Percentiles rank a stretch among this genome's conserved stretches.
phyloP scores from a whole-genome alignment of 345 rosid genomes.

The Corymbia maculata region DNA sequence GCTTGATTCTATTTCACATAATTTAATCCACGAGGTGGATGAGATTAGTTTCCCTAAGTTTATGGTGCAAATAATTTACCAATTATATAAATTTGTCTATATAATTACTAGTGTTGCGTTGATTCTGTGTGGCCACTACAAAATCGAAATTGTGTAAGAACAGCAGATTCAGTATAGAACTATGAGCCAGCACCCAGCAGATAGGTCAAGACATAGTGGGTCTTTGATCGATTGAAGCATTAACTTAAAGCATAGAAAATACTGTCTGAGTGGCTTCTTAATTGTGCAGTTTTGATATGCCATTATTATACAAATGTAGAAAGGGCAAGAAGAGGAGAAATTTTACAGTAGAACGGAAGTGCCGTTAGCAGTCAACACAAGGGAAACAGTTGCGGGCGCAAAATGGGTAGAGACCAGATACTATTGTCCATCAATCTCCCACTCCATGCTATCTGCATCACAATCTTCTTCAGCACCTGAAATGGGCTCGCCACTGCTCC shows the following conservation, averaged over 20 bases:
- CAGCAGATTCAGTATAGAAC: not conserved
- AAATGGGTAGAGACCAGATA: conserved; percentile 46
- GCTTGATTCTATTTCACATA: not conserved
- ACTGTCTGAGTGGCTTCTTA: not conserved
- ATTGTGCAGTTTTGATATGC: not conserved
- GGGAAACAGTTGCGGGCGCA: conserved; percentile 77
- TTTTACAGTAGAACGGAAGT: not conserved
- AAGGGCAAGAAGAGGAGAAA: not conserved
- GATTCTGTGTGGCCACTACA: not conserved
- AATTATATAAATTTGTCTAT: not conserved
- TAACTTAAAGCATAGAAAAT: not conserved
- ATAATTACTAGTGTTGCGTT: not conserved
- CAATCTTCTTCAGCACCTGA: conserved; percentile 45
- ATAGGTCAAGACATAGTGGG: not conserved
- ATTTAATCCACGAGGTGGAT: not conserved
- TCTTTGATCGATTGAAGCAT: not conserved
- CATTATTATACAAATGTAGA: not conserved
- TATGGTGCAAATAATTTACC: not conserved
- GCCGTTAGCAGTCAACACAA: conserved; percentile 31
- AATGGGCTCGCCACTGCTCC: conserved; percentile 40
- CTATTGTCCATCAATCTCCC: conserved; percentile 29
- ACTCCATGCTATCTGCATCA: conserved; percentile 41
- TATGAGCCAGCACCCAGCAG: not conserved
- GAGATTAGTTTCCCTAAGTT: not conserved
- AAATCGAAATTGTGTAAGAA: not conserved